These are phyloP conservation scores for Xerophyta viscosa DNA, from an alignment of 106 monocot genomes.

Conservation along the genomic window DNA sequence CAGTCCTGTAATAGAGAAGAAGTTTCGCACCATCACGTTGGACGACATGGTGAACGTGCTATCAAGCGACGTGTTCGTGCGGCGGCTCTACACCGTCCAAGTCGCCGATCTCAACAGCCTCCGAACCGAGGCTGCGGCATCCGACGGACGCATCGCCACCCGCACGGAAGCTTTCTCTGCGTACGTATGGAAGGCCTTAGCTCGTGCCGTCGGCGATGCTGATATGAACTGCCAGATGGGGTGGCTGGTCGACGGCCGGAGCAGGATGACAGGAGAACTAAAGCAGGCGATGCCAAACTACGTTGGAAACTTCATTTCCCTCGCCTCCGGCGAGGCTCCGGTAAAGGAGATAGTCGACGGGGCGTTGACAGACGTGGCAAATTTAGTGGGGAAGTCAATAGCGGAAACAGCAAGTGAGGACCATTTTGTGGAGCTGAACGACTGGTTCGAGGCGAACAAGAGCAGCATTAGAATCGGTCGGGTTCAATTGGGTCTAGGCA, in stretches of 20 bases:
- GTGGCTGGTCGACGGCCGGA: slow-evolving; percentile 23
- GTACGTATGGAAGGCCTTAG: slow-evolving; percentile 5
- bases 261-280: background rate
- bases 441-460: background rate
- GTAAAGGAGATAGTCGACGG: background rate
- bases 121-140: background rate
- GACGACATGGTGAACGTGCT: background rate
- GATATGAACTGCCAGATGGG: slow-evolving; percentile 12
- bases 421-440: background rate
- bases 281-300: background rate
- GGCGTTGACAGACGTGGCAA: background rate
- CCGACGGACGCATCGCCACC: background rate
- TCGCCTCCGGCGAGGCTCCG: background rate
- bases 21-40: background rate
- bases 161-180: slow-evolving; percentile 3
- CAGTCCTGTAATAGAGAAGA: background rate
- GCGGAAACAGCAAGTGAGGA: background rate
- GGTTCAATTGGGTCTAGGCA: background rate
- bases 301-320: background rate
- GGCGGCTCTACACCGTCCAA: background rate
- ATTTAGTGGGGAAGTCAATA: background rate
- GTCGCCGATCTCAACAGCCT: background rate
- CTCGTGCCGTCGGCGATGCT: background rate
- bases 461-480: background rate
- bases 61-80: background rate